Evolutionary conservation across 1,284 basidiomycete genomes (phyloP), one percentile per base, ranked within the genome.

Genomic region (Boletus hoseneyae): DNA sequence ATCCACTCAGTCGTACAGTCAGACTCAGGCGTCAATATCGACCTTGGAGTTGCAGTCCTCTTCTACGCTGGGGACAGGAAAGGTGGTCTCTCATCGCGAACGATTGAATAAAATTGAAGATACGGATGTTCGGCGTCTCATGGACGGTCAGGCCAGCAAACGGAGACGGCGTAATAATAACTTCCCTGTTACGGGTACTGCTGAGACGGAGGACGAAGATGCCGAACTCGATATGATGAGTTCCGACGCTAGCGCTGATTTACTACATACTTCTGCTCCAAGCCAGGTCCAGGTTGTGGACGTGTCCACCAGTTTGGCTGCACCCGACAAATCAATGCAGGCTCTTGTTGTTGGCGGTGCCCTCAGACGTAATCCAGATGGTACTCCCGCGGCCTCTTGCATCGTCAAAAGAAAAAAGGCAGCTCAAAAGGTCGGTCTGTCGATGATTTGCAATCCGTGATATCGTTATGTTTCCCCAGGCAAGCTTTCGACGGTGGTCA

Each of bases 11-110:
- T 46, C 51, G 60, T 70, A 52, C 71, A 92, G 89, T 51, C 79
- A 86, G 70, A 83, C 80, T 34, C 90, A 93, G 70, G 80, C 84
- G 2, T 73, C 84, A 40, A 69, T 85, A 42, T 74, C 83, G 15
- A 71, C 76, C 30, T 61, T 84, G 21, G 70, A 75, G 35, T 71
- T 93, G 13, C 83, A 87, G 50, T 85, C 89, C 0, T 91, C 90
- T 15, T 78, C 90, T 10, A 87, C 84, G 2, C 78, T 93, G 44
- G 90, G 90, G 12, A 85, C 89, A 1, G 84, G 87, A 13, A 83
- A 75, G 58, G 61, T 69, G 3, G 65, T 67, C 7, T 85, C 86
- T 2, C 79, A 86, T 59, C 74, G 78, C 45, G 79, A 85, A 46
- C 76, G 72, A 15, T 62, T 81, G 19, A 82, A 83, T 30, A 77